phyloP scores from a whole-genome alignment of 192 early-diverging fungal species.

The Coemansia sp. region DNA sequence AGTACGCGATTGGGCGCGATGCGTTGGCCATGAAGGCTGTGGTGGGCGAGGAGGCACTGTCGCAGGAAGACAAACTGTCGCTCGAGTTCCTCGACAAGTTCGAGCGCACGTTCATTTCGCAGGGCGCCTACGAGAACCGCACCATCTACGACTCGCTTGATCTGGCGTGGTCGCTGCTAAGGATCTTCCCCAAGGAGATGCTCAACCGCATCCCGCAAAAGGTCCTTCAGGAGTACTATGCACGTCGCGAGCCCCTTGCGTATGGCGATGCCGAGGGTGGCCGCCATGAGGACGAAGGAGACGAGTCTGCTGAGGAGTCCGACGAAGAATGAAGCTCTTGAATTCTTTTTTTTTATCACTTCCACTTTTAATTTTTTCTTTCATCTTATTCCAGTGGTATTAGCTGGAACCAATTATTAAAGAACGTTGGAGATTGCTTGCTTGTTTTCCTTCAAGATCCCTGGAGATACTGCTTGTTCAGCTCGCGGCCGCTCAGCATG shows the following conservation, averaged over 20 bases:
- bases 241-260: constrained; percentile 53
- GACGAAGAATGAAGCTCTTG: constrained; percentile 21
- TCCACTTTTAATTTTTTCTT: background rate
- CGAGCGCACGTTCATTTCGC: constrained; percentile 95
- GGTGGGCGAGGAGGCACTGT: constrained; percentile 98
- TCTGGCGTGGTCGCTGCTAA: constrained; percentile 95
- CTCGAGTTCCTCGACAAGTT: constrained; percentile 99
- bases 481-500: constrained; percentile 84
- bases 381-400: too few species aligned
- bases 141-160: constrained; percentile 97
- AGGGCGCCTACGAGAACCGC: constrained; percentile 94
- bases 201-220: constrained; percentile 98
- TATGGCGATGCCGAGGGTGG: constrained; percentile 6
- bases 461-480: constrained; percentile 64
- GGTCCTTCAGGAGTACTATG: constrained; percentile 91
- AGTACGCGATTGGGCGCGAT: constrained; percentile 98
- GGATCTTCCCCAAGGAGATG: constrained; percentile 99
- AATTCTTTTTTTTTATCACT: constrained; percentile 1
- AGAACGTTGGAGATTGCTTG: too few species aligned
- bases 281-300: constrained; percentile 6
- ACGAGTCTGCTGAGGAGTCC: constrained; percentile 25
- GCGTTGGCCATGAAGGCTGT: constrained; percentile 99
- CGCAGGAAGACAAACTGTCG: constrained; percentile 95
- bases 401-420: too few species aligned
- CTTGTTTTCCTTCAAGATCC: background rate